Evolutionary conservation across 2,329 filamentous ascomycete genomes (phyloP).

Genomic region (Penicillium aurantiogriseum): DNA sequence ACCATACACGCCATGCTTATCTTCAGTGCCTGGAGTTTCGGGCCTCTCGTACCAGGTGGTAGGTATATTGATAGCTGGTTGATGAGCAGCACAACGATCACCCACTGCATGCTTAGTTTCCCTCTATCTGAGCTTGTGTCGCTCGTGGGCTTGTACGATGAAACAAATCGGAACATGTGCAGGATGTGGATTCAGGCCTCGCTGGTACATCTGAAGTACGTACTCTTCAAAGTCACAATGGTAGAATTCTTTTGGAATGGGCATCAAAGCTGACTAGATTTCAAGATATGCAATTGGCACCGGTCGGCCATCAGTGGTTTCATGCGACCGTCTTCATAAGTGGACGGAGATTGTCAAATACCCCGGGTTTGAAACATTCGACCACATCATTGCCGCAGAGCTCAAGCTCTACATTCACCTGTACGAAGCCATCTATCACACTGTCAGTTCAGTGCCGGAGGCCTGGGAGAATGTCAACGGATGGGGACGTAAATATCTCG

Average conservation of each 20-base stretch:
- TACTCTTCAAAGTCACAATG: not conserved
- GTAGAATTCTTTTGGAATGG: not conserved
- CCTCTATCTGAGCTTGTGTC: conserved; percentile 4
- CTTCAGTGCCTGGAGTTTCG: conserved; percentile 10
- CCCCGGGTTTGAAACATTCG: conserved; percentile 5
- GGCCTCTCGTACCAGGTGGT: conserved; percentile 6
- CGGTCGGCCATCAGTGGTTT: conserved; percentile 7
- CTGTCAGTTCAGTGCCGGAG: not conserved
- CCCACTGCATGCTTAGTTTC: conserved; percentile 10
- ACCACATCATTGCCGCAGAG: conserved; percentile 7
- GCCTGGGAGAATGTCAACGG: conserved; percentile 6
- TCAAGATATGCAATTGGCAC: conserved; percentile 9
- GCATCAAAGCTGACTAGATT: not conserved
- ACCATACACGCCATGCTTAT: conserved; percentile 11
- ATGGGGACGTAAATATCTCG: conserved; percentile 5
- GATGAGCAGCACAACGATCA: conserved; percentile 11
- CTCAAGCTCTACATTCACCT: conserved; percentile 10
- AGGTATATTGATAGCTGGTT: conserved; percentile 12
- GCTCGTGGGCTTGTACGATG: not conserved
- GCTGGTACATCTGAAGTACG: conserved; percentile 10
- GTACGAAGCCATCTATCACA: conserved; percentile 7
- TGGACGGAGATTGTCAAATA: conserved; percentile 7
- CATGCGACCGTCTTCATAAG: conserved; percentile 5
- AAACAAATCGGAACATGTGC: conserved; percentile 5
- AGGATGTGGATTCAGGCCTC: conserved; percentile 12